These are phyloP conservation scores for Corymbia maculata DNA, from an alignment of 345 rosid genomes.

Conservation along the genomic window DNA sequence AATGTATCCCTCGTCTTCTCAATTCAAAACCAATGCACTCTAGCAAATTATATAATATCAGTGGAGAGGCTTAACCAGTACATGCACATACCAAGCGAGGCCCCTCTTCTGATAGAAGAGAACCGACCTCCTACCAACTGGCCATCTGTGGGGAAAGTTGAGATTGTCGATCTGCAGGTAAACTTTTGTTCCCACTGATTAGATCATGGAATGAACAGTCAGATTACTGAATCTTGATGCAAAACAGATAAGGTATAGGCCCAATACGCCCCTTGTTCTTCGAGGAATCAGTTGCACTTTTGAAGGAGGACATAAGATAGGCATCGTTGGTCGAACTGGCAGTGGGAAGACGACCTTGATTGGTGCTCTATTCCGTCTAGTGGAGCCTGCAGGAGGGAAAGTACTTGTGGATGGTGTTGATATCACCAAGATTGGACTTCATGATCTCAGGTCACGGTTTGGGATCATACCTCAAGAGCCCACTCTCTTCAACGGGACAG, in stretches of 20 bases:
- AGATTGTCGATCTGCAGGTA: constrained; percentile 73
- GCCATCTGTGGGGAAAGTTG: constrained; percentile 83
- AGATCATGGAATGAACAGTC: not conserved
- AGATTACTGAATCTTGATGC: not conserved
- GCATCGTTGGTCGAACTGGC: constrained; percentile 91
- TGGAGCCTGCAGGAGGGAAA: constrained; percentile 83
- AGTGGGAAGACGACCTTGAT: constrained; percentile 94
- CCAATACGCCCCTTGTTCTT: constrained; percentile 59
- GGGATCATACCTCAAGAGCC: constrained; percentile 97
- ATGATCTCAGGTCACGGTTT: constrained; percentile 73
- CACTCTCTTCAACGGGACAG: constrained; percentile 86
- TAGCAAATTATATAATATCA: constrained; percentile 80
- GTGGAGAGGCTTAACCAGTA: constrained; percentile 94
- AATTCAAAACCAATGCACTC: constrained; percentile 82
- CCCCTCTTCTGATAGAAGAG: constrained; percentile 72
- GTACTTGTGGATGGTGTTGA: constrained; percentile 79
- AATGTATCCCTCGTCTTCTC: constrained; percentile 69
- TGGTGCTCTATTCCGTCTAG: constrained; percentile 83
- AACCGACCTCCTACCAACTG: constrained; percentile 64
- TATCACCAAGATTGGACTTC: constrained; percentile 68
- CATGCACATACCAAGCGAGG: constrained; percentile 85
- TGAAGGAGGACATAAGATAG: constrained; percentile 90
- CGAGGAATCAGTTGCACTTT: constrained; percentile 77
- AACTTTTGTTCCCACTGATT: not conserved
- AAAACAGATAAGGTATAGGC: constrained; percentile 72